phyloP scores from a whole-genome alignment of 1,284 basidiomycete genomes.

The Trichosporon faecale region DNA sequence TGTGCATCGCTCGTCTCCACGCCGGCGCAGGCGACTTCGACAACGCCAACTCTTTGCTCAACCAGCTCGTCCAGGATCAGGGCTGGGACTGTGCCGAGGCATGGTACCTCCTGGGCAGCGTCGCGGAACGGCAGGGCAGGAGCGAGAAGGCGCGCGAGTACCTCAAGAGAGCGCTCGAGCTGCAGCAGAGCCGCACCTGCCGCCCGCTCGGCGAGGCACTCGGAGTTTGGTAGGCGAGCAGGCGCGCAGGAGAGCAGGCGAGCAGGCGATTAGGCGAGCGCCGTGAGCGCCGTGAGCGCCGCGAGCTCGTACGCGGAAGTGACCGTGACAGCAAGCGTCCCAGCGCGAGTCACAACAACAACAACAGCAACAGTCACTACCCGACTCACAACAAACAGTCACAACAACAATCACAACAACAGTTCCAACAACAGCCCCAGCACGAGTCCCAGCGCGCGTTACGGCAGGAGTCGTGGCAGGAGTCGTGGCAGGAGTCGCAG shows the following conservation, averaged over 20 bases:
- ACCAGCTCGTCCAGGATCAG: slow-evolving; percentile 51
- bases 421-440: too few relatives aligned
- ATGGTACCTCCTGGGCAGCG: slow-evolving; percentile 82
- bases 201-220: slow-evolving; percentile 40
- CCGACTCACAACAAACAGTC: too few relatives aligned
- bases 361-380: too few relatives aligned
- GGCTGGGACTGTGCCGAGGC: slow-evolving; percentile 90
- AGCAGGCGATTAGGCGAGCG: too few relatives aligned
- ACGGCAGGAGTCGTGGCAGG: too few relatives aligned
- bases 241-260: neutral
- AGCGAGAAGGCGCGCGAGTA: slow-evolving; percentile 70
- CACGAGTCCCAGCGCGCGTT: too few relatives aligned
- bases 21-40: slow-evolving; percentile 57
- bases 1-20: slow-evolving; percentile 72
- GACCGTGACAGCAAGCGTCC: too few relatives aligned
- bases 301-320: too few relatives aligned
- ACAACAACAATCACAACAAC: too few relatives aligned
- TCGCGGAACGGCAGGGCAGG: slow-evolving; percentile 69
- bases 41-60: slow-evolving; percentile 65
- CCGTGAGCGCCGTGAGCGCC: too few relatives aligned
- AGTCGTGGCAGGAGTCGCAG: too few relatives aligned
- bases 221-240: slow-evolving; percentile 11
- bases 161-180: slow-evolving; percentile 65
- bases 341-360: too few relatives aligned
- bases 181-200: slow-evolving; percentile 61